Percentiles rank a stretch among this genome's conserved stretches.
phyloP scores from a whole-genome alignment of 805 yeast species.

The Cyberlindnera meyerae region DNA sequence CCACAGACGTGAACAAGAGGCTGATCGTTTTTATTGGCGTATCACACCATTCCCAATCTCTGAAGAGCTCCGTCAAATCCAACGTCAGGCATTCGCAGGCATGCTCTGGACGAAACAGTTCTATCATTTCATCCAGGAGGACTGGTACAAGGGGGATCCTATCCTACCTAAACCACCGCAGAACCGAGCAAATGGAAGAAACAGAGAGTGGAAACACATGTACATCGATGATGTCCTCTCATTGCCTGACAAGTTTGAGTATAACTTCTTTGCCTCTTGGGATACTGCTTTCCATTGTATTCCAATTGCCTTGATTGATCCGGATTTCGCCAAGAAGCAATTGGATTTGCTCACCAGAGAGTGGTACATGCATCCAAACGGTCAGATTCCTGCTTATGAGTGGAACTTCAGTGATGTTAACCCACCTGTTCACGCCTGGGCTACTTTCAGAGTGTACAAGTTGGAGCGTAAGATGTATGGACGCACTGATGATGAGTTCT shows the following conservation, averaged over 20 bases:
- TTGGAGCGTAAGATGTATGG: constrained; percentile 83
- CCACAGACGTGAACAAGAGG: constrained; percentile 73
- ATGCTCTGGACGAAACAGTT: constrained; percentile 91
- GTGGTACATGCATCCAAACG: constrained; percentile 98
- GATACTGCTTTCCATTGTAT: constrained; percentile 94
- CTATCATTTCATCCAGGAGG: constrained; percentile 77
- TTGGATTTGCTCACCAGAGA: constrained; percentile 82
- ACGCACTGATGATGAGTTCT: constrained; percentile 71
- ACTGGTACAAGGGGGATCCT: constrained; percentile 88
- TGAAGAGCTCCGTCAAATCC: constrained; percentile 74
- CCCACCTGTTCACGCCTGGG: constrained; percentile 98
- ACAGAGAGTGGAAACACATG: constrained; percentile 83
- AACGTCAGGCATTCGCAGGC: constrained; percentile 93
- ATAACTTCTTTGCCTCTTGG: constrained; percentile 96
- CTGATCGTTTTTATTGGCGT: constrained; percentile 89
- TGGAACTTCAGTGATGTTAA: constrained; percentile 96
- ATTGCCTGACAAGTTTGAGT: constrained; percentile 94
- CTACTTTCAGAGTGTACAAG: constrained; percentile 81
- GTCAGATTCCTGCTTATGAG: constrained; percentile 95
- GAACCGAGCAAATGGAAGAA: constrained; percentile 82
- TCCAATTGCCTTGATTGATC: constrained; percentile 90
- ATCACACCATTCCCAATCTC: constrained; percentile 80
- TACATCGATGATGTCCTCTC: constrained; percentile 84
- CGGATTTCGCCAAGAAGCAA: constrained; percentile 85
- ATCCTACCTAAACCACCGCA: constrained; percentile 72